Conservation (phyloP, 331 rosid genomes). For the Saraca asoca region DNA sequence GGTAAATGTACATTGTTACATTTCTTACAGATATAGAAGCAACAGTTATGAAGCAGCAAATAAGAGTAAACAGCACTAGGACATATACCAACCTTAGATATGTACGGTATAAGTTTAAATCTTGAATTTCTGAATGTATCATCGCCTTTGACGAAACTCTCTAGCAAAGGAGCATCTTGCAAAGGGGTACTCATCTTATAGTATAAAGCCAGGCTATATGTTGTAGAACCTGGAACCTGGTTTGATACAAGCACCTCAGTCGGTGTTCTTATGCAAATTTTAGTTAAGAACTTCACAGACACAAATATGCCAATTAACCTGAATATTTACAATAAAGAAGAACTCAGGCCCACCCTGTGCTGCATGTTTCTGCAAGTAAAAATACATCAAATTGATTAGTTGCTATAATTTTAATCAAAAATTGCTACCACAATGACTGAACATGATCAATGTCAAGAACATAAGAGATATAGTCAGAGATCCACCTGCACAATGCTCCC, state of each 20-base stretch:
- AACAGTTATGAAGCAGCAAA: slow-evolving; percentile 28
- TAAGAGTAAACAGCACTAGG: slow-evolving; percentile 8
- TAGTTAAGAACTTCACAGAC: slow-evolving; percentile 40
- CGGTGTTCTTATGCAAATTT: slow-evolving; percentile 11
- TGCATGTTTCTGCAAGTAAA: slow-evolving; percentile 73
- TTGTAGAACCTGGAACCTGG: slow-evolving; percentile 86
- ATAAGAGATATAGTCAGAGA: slow-evolving; percentile 1
- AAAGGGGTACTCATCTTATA: slow-evolving; percentile 82
- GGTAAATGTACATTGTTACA: neutral
- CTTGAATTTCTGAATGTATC: slow-evolving; percentile 84
- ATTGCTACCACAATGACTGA: slow-evolving; percentile 24
- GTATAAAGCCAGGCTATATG: slow-evolving; percentile 73
- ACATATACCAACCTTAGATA: slow-evolving; percentile 73
- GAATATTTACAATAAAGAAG: slow-evolving; percentile 85
- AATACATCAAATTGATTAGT: slow-evolving; percentile 25
- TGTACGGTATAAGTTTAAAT: slow-evolving; percentile 93
- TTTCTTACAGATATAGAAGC: no score
- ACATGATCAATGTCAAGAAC: slow-evolving; percentile 23
- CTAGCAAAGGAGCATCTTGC: slow-evolving; percentile 69
- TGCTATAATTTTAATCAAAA: slow-evolving; percentile 15
- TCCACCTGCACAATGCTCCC: slow-evolving; percentile 88
- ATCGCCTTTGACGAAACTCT: slow-evolving; percentile 78
- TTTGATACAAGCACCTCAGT: slow-evolving; percentile 26
- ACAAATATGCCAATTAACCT: slow-evolving; percentile 50
- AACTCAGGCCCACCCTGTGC: slow-evolving; percentile 77